phyloP scores from a whole-genome alignment of 2,329 filamentous ascomycete species.

The Exophiala dermatitidis region DNA sequence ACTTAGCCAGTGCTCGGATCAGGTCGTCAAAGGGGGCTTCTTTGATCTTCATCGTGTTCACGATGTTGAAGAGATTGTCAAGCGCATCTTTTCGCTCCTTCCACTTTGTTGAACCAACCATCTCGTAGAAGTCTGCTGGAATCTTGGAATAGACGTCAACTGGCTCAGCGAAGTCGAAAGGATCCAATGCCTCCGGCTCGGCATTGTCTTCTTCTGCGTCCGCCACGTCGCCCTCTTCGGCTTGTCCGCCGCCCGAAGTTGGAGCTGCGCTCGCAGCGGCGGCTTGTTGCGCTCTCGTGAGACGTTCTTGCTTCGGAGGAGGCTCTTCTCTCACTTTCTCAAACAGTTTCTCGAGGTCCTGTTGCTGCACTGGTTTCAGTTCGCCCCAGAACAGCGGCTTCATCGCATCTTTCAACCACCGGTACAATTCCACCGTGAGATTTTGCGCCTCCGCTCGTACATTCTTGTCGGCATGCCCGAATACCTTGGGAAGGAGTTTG shows the following conservation, averaged over 20 bases:
- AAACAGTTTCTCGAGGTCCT: slow-evolving; percentile 87
- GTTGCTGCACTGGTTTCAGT: slow-evolving; percentile 89
- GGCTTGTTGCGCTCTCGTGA: slow-evolving; percentile 83
- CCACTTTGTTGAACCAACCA: slow-evolving; percentile 87
- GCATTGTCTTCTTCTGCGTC: slow-evolving; percentile 54
- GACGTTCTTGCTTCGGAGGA: slow-evolving; percentile 78
- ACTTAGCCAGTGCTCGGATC: slow-evolving; percentile 76
- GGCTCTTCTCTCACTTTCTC: slow-evolving; percentile 86
- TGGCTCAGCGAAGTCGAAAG: slow-evolving; percentile 71
- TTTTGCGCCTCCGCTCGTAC: slow-evolving; percentile 89
- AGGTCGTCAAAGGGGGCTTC: slow-evolving; percentile 84
- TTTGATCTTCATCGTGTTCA: slow-evolving; percentile 86
- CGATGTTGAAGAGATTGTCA: slow-evolving; percentile 65
- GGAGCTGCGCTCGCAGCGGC: slow-evolving; percentile 64
- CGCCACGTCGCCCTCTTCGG: slow-evolving; percentile 49
- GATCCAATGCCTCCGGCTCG: slow-evolving; percentile 59
- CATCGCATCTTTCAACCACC: slow-evolving; percentile 96
- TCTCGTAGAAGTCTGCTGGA: slow-evolving; percentile 73
- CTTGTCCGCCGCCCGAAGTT: slow-evolving; percentile 51
- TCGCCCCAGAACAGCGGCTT: slow-evolving; percentile 97
- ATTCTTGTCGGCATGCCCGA: slow-evolving; percentile 96
- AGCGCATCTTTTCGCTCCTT: slow-evolving; percentile 95
- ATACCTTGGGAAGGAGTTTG: slow-evolving; percentile 80
- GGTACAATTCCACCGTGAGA: slow-evolving; percentile 85
- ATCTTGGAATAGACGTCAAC: slow-evolving; percentile 79